Evolutionary conservation across 2,329 filamentous ascomycete genomes (phyloP).

Genomic region (Fonsecaea monophora): DNA sequence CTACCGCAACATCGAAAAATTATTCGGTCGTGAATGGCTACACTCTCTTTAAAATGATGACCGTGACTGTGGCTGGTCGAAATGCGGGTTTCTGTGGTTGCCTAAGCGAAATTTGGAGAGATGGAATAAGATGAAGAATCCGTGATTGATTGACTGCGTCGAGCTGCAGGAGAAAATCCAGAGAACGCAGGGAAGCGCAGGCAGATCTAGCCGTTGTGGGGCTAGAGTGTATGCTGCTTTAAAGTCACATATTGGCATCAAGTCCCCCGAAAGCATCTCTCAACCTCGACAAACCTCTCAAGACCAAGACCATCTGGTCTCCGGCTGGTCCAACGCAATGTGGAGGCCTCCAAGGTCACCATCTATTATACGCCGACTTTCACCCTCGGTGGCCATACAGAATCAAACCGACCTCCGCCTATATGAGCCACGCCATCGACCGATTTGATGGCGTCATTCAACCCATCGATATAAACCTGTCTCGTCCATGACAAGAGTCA

Average conservation of each 20-base stretch:
- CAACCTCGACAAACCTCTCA: not conserved
- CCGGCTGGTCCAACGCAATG: not conserved
- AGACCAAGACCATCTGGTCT: not conserved
- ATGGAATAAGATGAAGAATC: not conserved
- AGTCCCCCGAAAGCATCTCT: not conserved
- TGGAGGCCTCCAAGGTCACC: not conserved
- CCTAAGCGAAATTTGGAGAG: not conserved
- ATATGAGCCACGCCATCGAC: not conserved
- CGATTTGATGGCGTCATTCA: slow-evolving; percentile 10
- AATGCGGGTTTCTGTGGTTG: not conserved
- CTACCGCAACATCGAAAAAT: not conserved
- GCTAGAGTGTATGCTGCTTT: not conserved
- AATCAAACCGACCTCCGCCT: not conserved
- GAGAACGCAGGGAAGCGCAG: not conserved
- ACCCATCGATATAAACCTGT: not conserved
- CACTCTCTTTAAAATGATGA: not conserved
- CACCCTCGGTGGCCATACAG: not conserved
- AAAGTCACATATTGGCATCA: not conserved
- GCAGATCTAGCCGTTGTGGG: not conserved
- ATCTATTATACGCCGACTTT: not conserved
- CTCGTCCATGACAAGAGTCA: not conserved
- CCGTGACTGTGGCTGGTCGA: not conserved
- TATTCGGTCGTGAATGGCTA: not conserved
- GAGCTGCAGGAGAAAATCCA: not conserved
- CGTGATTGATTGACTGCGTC: not conserved